Conservation (phyloP, 768 basidiomycete species). For the Leucocoprinus leucothites region DNA sequence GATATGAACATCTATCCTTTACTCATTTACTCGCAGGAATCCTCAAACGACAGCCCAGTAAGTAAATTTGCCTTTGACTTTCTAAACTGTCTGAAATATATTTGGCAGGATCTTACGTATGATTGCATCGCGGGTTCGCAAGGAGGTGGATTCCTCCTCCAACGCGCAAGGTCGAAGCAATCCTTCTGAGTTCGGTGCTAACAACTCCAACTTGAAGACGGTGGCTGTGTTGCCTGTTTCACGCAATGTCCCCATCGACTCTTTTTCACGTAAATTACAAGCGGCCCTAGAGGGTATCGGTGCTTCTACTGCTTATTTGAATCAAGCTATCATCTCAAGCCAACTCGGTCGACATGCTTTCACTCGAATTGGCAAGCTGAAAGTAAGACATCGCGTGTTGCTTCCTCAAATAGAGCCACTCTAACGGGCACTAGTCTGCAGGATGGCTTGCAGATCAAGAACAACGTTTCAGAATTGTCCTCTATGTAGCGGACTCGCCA, state of each 20-base stretch:
- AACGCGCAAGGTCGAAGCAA: conserved; percentile 47
- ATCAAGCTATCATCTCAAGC: conserved; percentile 88
- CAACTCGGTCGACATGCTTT: conserved; percentile 96
- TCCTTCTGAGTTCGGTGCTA: conserved; percentile 62
- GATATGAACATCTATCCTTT: conserved; percentile 1
- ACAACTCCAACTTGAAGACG: conserved; percentile 88
- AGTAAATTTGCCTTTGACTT: conserved; percentile 19
- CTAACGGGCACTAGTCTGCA: conserved; percentile 30
- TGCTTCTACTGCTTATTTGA: conserved; percentile 89
- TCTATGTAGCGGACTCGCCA: conserved; percentile 95
- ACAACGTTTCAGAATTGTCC: conserved; percentile 87
- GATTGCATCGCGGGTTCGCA: conserved; percentile 90
- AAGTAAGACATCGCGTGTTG: conserved; percentile 54
- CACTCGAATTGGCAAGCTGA: conserved; percentile 94
- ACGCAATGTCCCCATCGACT: conserved; percentile 83
- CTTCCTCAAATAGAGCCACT: not conserved
- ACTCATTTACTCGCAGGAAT: conserved; percentile 43
- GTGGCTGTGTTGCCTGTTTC: conserved; percentile 89
- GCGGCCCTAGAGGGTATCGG: conserved; percentile 88
- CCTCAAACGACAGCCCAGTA: conserved; percentile 85
- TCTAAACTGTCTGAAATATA: not conserved
- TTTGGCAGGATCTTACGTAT: conserved; percentile 64
- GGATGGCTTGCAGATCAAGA: conserved; percentile 96
- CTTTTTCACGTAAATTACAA: conserved; percentile 88
- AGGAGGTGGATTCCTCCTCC: conserved; percentile 69